Percentiles rank a stretch among this genome's conserved stretches.
Conservation (phyloP, 192 early-diverging fungal species). For the Hyaloraphidium curvatum region DNA sequence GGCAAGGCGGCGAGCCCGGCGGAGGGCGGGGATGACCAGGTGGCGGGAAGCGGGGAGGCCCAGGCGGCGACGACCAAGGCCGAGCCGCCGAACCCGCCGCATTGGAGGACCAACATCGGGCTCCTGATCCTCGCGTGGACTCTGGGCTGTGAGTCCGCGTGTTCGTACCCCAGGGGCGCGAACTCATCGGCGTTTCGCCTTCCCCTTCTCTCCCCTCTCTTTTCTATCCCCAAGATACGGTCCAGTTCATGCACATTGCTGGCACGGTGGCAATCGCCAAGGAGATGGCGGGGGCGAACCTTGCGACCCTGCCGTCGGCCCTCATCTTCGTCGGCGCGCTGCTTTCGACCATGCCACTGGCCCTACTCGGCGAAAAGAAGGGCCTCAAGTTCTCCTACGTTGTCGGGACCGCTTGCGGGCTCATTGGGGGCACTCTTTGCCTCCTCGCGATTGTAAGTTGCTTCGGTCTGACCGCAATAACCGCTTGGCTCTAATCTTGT, state of each 20-base stretch:
- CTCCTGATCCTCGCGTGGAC: not conserved
- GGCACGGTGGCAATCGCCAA: slow-evolving; percentile 2
- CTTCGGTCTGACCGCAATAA: not conserved
- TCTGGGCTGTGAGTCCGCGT: not conserved
- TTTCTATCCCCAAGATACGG: not conserved
- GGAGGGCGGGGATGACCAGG: too few species aligned
- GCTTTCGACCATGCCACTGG: not conserved
- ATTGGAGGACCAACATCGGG: not conserved
- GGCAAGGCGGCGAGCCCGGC: too few species aligned
- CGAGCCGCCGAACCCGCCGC: too few species aligned
- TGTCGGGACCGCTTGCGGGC: not conserved
- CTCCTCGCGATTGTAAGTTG: not conserved
- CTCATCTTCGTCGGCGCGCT: slow-evolving; percentile 1
- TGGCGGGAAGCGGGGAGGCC: too few species aligned
- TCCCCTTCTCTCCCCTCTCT: not conserved
- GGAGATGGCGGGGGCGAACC: not conserved
- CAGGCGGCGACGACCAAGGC: too few species aligned
- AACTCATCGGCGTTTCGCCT: not conserved
- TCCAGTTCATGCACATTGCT: not conserved
- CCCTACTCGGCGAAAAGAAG: not conserved
- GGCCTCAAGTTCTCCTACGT: not conserved
- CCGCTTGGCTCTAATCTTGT: not conserved
- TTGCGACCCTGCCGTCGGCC: not conserved
- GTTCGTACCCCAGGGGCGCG: not conserved
- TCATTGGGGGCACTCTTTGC: not conserved